Conservation (phyloP, 1,139 yeast genomes). For the Saccharomyces hybrid region DNA sequence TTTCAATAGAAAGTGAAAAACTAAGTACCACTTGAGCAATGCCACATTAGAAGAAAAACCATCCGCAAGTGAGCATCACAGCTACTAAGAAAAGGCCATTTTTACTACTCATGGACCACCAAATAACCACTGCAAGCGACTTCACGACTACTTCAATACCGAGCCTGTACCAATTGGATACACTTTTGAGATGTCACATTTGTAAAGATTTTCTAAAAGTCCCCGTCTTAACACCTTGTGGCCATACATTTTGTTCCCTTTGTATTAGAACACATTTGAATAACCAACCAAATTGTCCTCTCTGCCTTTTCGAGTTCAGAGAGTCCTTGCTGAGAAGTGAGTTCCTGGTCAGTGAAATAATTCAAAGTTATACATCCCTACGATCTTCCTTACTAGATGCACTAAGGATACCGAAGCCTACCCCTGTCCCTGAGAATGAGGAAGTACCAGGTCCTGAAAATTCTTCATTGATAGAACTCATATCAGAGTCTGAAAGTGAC, state of each 20-base stretch:
- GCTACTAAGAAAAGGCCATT: neutral
- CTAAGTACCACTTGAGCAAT: neutral
- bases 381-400: constrained; percentile 31
- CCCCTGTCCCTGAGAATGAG: neutral
- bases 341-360: constrained; percentile 64
- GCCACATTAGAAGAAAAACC: neutral
- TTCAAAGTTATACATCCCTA: constrained; percentile 43
- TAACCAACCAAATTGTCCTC: constrained; percentile 60
- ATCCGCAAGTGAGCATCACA: neutral
- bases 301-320: constrained; percentile 64
- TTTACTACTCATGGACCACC: constrained; percentile 3
- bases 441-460: constrained; percentile 1
- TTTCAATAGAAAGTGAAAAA: neutral
- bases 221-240: constrained; percentile 80
- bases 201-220: constrained; percentile 79
- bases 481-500: constrained; percentile 9
- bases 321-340: constrained; percentile 67
- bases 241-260: constrained; percentile 84
- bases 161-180: constrained; percentile 52
- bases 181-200: constrained; percentile 75
- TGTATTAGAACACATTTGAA: constrained; percentile 73
- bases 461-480: constrained; percentile 13
- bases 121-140: constrained; percentile 62
- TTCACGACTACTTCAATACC: constrained; percentile 53
- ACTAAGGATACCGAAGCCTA: constrained; percentile 3